phyloP scores from a whole-genome alignment of 2,329 filamentous ascomycete species.

The Zymoseptoria crescenta region DNA sequence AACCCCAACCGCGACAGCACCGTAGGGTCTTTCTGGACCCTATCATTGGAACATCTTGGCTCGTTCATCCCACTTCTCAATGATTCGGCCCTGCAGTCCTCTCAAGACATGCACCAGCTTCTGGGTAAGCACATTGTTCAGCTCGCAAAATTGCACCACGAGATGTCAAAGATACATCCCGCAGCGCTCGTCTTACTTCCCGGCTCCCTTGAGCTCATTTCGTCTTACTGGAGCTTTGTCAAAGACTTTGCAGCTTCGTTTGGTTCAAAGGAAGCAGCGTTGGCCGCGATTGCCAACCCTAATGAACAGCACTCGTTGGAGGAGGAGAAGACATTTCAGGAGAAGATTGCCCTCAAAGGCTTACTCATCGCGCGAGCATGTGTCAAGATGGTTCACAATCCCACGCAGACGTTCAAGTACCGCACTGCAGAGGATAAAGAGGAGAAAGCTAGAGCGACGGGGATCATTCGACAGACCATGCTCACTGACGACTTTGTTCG shows the following conservation, averaged over 20 bases:
- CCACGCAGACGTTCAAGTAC: slow-evolving; percentile 76
- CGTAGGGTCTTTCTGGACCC: slow-evolving; percentile 70
- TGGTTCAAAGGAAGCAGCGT: slow-evolving; percentile 42
- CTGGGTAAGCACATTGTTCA: slow-evolving; percentile 87
- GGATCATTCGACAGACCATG: slow-evolving; percentile 63
- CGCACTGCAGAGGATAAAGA: slow-evolving; percentile 64
- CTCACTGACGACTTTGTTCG: slow-evolving; percentile 69
- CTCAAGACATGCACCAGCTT: slow-evolving; percentile 4
- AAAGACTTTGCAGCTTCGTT: slow-evolving; percentile 69
- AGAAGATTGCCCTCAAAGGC: slow-evolving; percentile 75
- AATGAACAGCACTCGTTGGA: slow-evolving; percentile 26
- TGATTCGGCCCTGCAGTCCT: slow-evolving; percentile 5
- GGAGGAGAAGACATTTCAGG: slow-evolving; percentile 42
- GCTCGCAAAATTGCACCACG: slow-evolving; percentile 82
- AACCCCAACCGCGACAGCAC: slow-evolving; percentile 70
- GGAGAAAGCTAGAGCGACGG: slow-evolving; percentile 63
- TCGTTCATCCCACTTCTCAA: slow-evolving; percentile 54
- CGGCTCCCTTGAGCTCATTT: slow-evolving; percentile 66
- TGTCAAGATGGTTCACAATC: slow-evolving; percentile 75
- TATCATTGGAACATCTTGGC: slow-evolving; percentile 71
- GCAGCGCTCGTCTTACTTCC: slow-evolving; percentile 77
- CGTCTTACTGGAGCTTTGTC: slow-evolving; percentile 79
- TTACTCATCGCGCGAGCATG: slow-evolving; percentile 75
- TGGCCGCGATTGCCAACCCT: slow-evolving; percentile 36
- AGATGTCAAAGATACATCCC: slow-evolving; percentile 72